Base-by-base conservation (phyloP, 305 asterid genomes). In the Fraxinus albicans region DNA sequence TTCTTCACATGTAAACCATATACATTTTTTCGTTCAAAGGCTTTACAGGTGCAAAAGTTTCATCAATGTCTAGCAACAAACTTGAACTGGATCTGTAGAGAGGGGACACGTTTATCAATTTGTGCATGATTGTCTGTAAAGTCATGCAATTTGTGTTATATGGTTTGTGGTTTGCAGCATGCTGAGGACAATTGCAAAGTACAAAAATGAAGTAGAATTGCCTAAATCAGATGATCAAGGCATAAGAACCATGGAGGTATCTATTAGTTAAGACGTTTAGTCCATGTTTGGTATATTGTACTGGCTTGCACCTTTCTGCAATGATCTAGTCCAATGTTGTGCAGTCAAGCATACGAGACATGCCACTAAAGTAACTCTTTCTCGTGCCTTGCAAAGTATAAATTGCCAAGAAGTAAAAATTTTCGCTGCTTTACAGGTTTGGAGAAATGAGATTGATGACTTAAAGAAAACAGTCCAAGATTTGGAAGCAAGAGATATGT, bases 361-460 rank as follows among this genome's bases (percentile, higher is more conserved):
- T 21, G 72, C 72, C 72, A 63, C 31, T 63, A 63, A 8, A 23
- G 1, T 8, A 23, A 25, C 2, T 9, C 73, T 23, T 65, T 65
- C 72, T 65, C 2, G 34, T 23, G 73, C 5, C 34, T 25, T 23
- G 34, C 73, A 21, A 65, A 63, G 25, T 23, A 3, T 65, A 23
- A 25, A 65, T 65, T 69, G 75, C 29, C 7, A 13, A 69, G 2
- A 29, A 12, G 8, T 29, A 34, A 75, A 70, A 80, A 0, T 3
- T 19, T 2, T 3, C 9, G 0, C 23, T 44, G 31, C 13, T 2
- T 25, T 8, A 38, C 85, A 91, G 95, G 87, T 84, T 1, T 89
- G 92, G 92, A 89, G 88, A 84, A 90, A 87, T 77, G 90, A 88
- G 82, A 88, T 90, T 44, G 93, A 90, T 53, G 89, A 88, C 8